Conservation (phyloP, 768 basidiomycete genomes). For the Leucocoprinus sp. region DNA sequence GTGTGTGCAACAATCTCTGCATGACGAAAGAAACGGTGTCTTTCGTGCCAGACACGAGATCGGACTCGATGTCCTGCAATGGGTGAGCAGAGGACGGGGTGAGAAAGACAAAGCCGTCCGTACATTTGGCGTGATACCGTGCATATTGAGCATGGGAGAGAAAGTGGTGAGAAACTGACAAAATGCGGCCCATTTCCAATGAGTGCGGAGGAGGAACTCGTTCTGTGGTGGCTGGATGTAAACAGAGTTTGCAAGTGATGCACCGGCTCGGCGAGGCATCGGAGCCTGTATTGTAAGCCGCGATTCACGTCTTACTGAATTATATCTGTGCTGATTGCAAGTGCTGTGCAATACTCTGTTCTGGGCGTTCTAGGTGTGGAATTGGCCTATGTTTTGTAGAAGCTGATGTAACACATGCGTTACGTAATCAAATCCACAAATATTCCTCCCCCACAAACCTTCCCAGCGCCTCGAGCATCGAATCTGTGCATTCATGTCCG, state of each 20-base stretch:
- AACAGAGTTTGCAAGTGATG: slow-evolving; percentile 6
- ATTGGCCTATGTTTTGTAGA: slow-evolving; percentile 9
- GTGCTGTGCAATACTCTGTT: background rate
- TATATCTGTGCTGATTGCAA: background rate
- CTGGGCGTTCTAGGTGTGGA: background rate
- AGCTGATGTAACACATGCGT: slow-evolving; percentile 16
- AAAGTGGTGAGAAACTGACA: slow-evolving; percentile 88
- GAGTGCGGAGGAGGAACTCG: slow-evolving; percentile 45
- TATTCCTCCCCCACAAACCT: slow-evolving; percentile 23
- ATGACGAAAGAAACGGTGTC: slow-evolving; percentile 64
- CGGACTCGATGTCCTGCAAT: slow-evolving; percentile 68
- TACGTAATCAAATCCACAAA: slow-evolving; percentile 12
- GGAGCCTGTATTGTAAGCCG: slow-evolving; percentile 8
- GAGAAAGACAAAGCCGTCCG: slow-evolving; percentile 22
- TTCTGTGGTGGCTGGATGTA: slow-evolving; percentile 21
- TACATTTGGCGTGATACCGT: slow-evolving; percentile 63
- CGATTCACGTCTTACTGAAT: background rate
- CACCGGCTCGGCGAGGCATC: slow-evolving; percentile 50
- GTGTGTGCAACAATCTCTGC: slow-evolving; percentile 61
- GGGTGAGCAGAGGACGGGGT: slow-evolving; percentile 11
- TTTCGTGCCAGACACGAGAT: slow-evolving; percentile 54
- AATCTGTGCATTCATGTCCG: slow-evolving; percentile 54
- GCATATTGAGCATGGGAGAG: slow-evolving; percentile 59
- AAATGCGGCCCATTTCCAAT: slow-evolving; percentile 93
- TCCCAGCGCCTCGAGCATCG: slow-evolving; percentile 47